Conservation (phyloP, 2,329 filamentous ascomycete genomes). For the Neoarthrinium moseri region DNA sequence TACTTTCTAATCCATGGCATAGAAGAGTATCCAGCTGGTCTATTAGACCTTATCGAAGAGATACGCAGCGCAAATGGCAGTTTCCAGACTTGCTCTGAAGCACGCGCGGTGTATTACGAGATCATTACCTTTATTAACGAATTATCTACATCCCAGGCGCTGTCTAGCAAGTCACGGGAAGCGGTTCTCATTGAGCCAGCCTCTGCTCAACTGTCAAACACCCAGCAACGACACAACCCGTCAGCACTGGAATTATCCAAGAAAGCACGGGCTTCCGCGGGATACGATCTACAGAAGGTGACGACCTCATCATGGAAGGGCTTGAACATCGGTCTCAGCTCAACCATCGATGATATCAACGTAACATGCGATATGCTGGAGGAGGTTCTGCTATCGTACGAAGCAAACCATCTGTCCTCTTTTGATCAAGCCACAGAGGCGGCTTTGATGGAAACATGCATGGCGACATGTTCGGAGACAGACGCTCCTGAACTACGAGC, state of each 20-base stretch:
- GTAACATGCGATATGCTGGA: constrained; percentile 41
- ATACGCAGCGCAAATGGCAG: constrained; percentile 14
- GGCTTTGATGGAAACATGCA: constrained; percentile 40
- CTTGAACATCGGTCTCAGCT: constrained; percentile 31
- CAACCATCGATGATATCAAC: constrained; percentile 38
- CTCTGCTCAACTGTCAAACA: background rate
- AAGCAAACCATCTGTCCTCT: constrained; percentile 15
- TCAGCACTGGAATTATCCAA: constrained; percentile 8
- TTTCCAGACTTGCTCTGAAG: constrained; percentile 23
- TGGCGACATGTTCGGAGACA: constrained; percentile 36
- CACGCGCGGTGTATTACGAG: constrained; percentile 30
- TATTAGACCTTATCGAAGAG: constrained; percentile 19
- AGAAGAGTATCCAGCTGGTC: constrained; percentile 18
- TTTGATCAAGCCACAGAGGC: constrained; percentile 14
- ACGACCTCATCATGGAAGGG: constrained; percentile 14
- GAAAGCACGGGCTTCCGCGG: constrained; percentile 7
- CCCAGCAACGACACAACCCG: background rate
- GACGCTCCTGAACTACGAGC: constrained; percentile 44
- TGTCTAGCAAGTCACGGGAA: background rate
- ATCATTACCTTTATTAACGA: constrained; percentile 25
- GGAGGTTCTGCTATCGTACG: constrained; percentile 25
- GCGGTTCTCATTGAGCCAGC: background rate
- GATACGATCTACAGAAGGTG: constrained; percentile 3
- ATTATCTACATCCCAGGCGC: no score
- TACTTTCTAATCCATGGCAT: no score